These are phyloP conservation scores for Blastomyces parvus DNA, from an alignment of 2,329 filamentous ascomycete species.

Conservation along the genomic window DNA sequence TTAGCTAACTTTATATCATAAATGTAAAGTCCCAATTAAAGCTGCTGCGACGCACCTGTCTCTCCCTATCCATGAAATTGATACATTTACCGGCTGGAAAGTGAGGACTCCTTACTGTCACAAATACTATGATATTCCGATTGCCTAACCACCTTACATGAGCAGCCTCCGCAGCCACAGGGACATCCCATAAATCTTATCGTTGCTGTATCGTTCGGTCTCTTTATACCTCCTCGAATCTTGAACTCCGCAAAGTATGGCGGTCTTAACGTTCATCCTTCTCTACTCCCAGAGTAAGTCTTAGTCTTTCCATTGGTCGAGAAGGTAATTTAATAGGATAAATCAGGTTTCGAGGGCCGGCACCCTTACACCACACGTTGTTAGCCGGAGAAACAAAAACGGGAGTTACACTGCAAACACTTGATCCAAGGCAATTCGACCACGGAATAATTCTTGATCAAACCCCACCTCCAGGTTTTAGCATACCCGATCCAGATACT, in stretches of 20 bases:
- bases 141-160: constrained; percentile 15
- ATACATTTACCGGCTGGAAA: constrained; percentile 75
- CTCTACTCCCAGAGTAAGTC: constrained; percentile 68
- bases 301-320: neutral
- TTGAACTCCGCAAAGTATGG: constrained; percentile 64
- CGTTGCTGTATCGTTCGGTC: constrained; percentile 86
- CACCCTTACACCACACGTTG: constrained; percentile 78
- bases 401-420: constrained; percentile 78
- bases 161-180: constrained; percentile 45
- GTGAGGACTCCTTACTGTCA: constrained; percentile 37
- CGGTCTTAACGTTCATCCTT: constrained; percentile 89
- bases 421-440: constrained; percentile 69
- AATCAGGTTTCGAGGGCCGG: constrained; percentile 65
- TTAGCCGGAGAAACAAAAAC: constrained; percentile 52
- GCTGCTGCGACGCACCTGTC: constrained; percentile 52
- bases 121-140: constrained; percentile 3
- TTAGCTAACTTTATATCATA: neutral
- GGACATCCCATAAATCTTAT: constrained; percentile 58
- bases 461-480: constrained; percentile 48
- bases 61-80: constrained; percentile 61
- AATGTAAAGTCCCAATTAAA: constrained; percentile 59
- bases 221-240: constrained; percentile 73
- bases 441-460: constrained; percentile 66
- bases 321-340: constrained; percentile 9
- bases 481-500: constrained; percentile 39